These are phyloP conservation scores for Tulasnella sp. DNA, from an alignment of 768 basidiomycete species.

Conservation along the genomic window DNA sequence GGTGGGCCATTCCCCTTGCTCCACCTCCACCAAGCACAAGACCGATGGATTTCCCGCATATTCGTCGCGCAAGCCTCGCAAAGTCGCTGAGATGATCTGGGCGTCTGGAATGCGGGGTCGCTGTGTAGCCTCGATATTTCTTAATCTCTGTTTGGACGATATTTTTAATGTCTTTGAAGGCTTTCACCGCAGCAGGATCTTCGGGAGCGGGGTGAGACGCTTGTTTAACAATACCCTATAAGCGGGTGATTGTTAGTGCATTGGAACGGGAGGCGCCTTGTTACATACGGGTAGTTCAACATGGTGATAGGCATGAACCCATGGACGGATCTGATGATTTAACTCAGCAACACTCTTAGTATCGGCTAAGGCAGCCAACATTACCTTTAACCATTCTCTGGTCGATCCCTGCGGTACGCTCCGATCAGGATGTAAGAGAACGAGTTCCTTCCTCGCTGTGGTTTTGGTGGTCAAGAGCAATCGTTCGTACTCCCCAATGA, in stretches of 20 bases:
- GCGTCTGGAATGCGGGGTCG: slow-evolving; percentile 64
- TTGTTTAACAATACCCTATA: slow-evolving; percentile 64
- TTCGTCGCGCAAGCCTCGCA: slow-evolving; percentile 78
- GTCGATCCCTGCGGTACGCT: slow-evolving; percentile 87
- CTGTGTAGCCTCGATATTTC: slow-evolving; percentile 68
- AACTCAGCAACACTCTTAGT: background rate
- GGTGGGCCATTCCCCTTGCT: slow-evolving; percentile 77
- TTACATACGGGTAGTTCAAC: slow-evolving; percentile 73
- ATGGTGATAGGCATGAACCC: slow-evolving; percentile 95
- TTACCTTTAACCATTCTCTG: slow-evolving; percentile 89
- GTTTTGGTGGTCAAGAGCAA: slow-evolving; percentile 93
- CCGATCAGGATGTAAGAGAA: slow-evolving; percentile 88
- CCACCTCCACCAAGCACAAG: slow-evolving; percentile 97
- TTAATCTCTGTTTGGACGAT: slow-evolving; percentile 85
- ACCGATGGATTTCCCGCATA: slow-evolving; percentile 91
- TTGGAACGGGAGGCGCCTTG: background rate
- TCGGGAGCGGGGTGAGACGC: slow-evolving; percentile 49
- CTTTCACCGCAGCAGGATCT: slow-evolving; percentile 83
- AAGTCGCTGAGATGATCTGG: slow-evolving; percentile 88
- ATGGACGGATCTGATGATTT: slow-evolving; percentile 71
- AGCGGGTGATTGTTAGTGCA: slow-evolving; percentile 23
- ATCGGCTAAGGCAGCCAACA: slow-evolving; percentile 20
- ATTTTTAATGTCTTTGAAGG: slow-evolving; percentile 88
- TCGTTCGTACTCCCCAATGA: slow-evolving; percentile 90
- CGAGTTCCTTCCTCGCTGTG: slow-evolving; percentile 95